Evolutionary conservation across 164 flowering plant genomes (phyloP), one percentile per base, ranked within the genome.

Genomic region (Akebia trifoliata): DNA sequence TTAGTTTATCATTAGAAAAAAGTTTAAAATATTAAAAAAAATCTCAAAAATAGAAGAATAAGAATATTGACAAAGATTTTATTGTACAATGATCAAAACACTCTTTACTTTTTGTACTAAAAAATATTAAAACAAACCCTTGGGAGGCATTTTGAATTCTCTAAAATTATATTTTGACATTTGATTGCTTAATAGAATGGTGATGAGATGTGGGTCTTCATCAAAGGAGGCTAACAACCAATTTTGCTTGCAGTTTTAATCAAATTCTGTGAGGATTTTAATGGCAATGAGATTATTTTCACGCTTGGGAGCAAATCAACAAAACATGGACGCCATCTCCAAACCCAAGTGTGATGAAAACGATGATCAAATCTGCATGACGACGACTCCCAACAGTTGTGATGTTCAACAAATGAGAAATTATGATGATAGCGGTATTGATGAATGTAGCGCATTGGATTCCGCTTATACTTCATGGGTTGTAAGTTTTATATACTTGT

Each of bases 391-490:
- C 1, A 60, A 18, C 25, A 17, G 40, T 25, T 24, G 21, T 39
- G 53, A 66, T 65, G 36, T 60, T 34, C 53, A 7, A 20, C 37
- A 24, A 6, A 25, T 15, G 1, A 56, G 39, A 26, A 62, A 61
- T 40, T 50, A 34, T 20, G 57, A 18, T 46, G 31, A 14, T 28
- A 48, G 6, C 49, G 50, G 10, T 31, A 31, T 39, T 24, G 49
- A 40, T 17, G 50, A 45, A 38, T n/a, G 38, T 47, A 21, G 4
- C 21, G 8, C 40, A 9, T 22, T 18, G 21, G 63, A 54, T 54
- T 4, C 32, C 8, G 25, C 26, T 31, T 77, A 78, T 40, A 65
- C 31, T 45, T 62, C 77, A 20, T 84, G 90, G 90, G 32, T 74
- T 76, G 90, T 84, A 59, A 63, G 82, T 63, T 43, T 38, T 31